These are phyloP conservation scores for Suillus variegatus DNA, from an alignment of 768 basidiomycete genomes.

Conservation along the genomic window DNA sequence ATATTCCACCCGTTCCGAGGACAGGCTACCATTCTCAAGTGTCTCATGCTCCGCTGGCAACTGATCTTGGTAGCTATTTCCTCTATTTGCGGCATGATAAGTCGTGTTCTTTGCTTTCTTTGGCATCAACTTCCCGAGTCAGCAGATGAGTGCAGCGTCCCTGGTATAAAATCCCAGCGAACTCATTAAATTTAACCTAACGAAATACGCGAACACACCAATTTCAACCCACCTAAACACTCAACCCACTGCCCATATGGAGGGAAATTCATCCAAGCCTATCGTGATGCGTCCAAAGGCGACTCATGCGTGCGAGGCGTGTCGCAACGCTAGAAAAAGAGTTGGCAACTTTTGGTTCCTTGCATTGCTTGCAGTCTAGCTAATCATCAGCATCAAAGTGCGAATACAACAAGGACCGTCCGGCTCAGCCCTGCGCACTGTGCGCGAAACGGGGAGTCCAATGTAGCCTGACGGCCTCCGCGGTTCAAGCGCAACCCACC, in stretches of 20 bases:
- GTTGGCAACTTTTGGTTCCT: not conserved
- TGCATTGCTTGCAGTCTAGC: not conserved
- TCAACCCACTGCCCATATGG: not conserved
- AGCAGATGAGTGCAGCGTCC: not conserved
- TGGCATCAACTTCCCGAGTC: not conserved
- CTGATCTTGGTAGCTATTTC: not conserved
- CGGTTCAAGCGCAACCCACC: constrained; percentile 9
- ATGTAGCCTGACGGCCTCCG: constrained; percentile 17
- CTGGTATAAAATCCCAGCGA: not conserved
- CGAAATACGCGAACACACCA: not conserved
- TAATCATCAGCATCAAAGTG: not conserved
- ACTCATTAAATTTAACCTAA: not conserved
- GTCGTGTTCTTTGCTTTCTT: not conserved
- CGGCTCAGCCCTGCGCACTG: constrained; percentile 21
- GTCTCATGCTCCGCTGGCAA: not conserved
- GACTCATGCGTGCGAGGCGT: not conserved
- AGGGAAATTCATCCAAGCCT: not conserved
- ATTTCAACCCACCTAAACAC: not conserved
- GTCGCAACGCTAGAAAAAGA: not conserved
- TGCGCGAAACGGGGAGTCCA: constrained; percentile 16
- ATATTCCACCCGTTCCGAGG: not conserved
- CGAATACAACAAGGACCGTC: constrained; percentile 18
- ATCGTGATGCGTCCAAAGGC: not conserved
- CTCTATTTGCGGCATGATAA: not conserved
- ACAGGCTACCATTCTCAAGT: not conserved